Conservation (phyloP, 2,329 filamentous ascomycete species). For the Fusarium buxicola region DNA sequence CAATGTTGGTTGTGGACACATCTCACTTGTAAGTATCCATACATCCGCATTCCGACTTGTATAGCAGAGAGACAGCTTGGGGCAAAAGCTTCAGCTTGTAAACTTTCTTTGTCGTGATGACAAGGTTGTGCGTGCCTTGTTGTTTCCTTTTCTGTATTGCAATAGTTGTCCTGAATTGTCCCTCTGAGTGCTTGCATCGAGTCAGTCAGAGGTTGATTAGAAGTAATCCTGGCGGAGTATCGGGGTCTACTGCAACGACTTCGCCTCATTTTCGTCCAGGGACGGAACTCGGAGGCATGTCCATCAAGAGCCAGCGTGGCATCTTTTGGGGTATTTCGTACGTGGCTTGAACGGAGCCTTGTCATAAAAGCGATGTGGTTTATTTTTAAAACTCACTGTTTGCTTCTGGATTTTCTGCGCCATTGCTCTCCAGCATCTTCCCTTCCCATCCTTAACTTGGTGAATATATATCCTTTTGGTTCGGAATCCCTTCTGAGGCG, state of each 20-base stretch:
- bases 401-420: neutral
- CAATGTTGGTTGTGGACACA: conserved; percentile 33
- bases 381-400: conserved; percentile 9
- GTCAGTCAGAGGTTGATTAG: neutral
- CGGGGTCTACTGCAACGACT: conserved; percentile 5
- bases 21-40: conserved; percentile 19
- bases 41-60: neutral
- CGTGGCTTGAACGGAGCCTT: conserved; percentile 8
- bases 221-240: neutral
- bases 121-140: neutral
- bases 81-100: neutral
- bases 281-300: conserved; percentile 25
- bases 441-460: neutral
- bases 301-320: conserved; percentile 44
- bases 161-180: neutral
- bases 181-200: neutral
- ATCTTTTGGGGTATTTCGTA: conserved; percentile 29
- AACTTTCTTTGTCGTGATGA: conserved; percentile 1
- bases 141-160: neutral
- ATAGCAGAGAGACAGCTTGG: too few relatives aligned
- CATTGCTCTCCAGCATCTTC: neutral
- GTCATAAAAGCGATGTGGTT: neutral
- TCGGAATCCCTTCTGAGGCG: neutral
- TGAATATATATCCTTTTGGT: neutral
- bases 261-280: conserved; percentile 30